A percentile compares a stretch with the other conserved stretches of the same genome.
Evolutionary conservation across 2,329 filamentous ascomycete species (phyloP).

Genomic region (Colletotrichum liaoningense): DNA sequence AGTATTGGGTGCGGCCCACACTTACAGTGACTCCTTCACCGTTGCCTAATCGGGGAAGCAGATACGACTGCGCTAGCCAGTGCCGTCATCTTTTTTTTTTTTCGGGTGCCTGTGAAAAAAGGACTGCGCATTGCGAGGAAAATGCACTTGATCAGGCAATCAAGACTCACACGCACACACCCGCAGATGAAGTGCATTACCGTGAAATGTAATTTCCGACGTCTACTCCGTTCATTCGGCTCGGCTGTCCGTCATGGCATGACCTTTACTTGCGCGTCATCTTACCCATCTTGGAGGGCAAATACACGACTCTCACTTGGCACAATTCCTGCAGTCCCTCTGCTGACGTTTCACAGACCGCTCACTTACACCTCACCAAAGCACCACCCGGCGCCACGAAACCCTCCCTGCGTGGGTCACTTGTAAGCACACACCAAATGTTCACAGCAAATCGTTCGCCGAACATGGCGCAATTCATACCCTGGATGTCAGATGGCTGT

Average conservation of each 20-base stretch:
- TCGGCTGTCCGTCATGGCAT: neutral
- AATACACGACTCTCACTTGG: too few species aligned
- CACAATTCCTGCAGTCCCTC: neutral
- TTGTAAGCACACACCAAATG: neutral
- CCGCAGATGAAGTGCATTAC: neutral
- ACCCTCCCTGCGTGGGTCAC: neutral
- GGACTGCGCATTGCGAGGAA: neutral
- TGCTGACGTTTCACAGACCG: neutral
- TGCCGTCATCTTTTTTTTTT: neutral
- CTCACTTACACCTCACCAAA: neutral
- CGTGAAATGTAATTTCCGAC: neutral
- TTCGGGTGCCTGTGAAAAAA: too few species aligned
- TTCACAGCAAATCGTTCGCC: neutral
- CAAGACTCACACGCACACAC: neutral
- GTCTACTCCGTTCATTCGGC: neutral
- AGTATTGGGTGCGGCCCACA: neutral
- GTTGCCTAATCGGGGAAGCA: conserved; percentile 24
- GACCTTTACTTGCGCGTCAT: neutral
- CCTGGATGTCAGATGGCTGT: neutral
- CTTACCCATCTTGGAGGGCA: neutral
- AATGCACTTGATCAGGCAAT: neutral
- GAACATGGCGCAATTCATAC: neutral
- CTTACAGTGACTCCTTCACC: neutral
- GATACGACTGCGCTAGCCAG: conserved; percentile 8
- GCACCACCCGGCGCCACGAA: neutral